A percentile compares a stretch with the other conserved stretches of the same genome.
Evolutionary conservation across 2,329 filamentous ascomycete species (phyloP).

Genomic region (Microdochium bolleyi): DNA sequence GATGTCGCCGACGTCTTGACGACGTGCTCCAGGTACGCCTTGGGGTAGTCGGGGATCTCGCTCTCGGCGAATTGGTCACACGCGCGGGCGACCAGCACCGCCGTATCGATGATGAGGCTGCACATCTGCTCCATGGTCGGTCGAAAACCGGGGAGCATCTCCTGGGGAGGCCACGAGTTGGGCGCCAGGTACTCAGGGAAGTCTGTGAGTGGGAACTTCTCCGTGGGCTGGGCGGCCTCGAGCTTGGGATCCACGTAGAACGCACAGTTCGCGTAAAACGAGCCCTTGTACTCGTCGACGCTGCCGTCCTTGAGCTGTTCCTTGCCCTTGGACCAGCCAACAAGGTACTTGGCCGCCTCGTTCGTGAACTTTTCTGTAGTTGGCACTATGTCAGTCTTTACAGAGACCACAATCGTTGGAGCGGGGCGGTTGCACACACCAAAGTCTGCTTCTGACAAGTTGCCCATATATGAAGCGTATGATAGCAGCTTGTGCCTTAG

Average conservation of each 20-base stretch:
- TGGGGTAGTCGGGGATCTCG: constrained; percentile 69
- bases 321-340: constrained; percentile 75
- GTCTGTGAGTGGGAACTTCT: constrained; percentile 47
- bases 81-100: constrained; percentile 78
- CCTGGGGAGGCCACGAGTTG: constrained; percentile 76
- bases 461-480: constrained; percentile 83
- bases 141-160: constrained; percentile 67
- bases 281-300: constrained; percentile 74
- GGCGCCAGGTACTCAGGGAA: constrained; percentile 85
- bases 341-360: constrained; percentile 53
- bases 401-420: not conserved
- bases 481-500: constrained; percentile 70
- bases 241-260: constrained; percentile 62
- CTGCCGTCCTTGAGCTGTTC: constrained; percentile 72
- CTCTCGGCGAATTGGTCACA: constrained; percentile 79
- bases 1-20: constrained; percentile 80
- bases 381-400: not conserved
- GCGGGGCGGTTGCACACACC: constrained; percentile 36
- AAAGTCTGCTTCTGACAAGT: constrained; percentile 63
- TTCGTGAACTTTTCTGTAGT: constrained; percentile 47
- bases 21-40: constrained; percentile 77
- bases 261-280: constrained; percentile 77
- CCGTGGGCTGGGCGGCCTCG: constrained; percentile 53
- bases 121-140: constrained; percentile 68
- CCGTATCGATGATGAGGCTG: constrained; percentile 78